Base-by-base conservation (phyloP, 148 eudicot genomes). In the Pouteria glomerata region DNA sequence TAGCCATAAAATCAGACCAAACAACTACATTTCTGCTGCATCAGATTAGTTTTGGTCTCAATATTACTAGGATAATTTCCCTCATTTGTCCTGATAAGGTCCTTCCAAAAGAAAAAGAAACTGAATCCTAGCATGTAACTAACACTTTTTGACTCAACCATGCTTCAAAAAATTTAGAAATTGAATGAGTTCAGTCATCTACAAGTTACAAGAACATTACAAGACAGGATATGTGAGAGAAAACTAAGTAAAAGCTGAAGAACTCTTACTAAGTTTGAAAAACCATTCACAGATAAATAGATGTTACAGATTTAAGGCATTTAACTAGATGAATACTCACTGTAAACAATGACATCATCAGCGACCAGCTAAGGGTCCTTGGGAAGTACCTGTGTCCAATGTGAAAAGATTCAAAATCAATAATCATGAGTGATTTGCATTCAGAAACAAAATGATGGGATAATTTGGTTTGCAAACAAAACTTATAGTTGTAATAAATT, bases 291-390 rank as follows among this genome's bases (percentile, higher is more conserved):
- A 11, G 66, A 39, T 44, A 68, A 8, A 79, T 29, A 71, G 63
- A 64, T 63, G 59, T 21, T 64, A 42, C 66, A 58, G 30, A 74
- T 26, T 33, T 26, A 71, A 71, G 56, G 30, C 23, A 71, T 45
- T n/a, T 37, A 39, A 13, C 21, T n/a, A 73, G 62, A 27, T 44
- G 58, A 31, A 66, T 59, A 85, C 98, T 82, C 74, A 91, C 97
- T 10, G 97, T 91, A 68, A 95, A 74, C 33, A 70, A 73, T 75
- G 98, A 95, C 97, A 95, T 95, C 84, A 91, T 60, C 72, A 95
- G 80, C 42, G 97, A 95, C 98, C 98, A 95, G 60, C 81, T 52
- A 30, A 85, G 44, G 66, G 98, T 95, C 74, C 74, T 82, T 19
- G 29, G 8, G 33, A 91, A 74, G 78, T 84, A 83, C 88, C 98